Percentiles rank a stretch among this genome's conserved stretches.
phyloP scores from a whole-genome alignment of 805 yeast species.

The Candida bentonensis region DNA sequence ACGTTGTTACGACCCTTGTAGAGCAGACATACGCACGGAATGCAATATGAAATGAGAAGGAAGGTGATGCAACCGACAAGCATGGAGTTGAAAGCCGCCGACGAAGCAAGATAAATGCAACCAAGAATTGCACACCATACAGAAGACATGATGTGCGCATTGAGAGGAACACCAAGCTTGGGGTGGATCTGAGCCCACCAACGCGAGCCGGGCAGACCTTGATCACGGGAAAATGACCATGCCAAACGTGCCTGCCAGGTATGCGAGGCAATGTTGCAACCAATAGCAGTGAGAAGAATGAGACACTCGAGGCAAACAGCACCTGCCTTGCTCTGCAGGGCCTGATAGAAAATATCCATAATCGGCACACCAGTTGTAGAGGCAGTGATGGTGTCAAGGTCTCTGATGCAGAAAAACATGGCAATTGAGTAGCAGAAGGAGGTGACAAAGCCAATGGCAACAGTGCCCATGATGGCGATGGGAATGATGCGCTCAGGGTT shows the following conservation, averaged over 20 bases:
- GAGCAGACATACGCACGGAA: slow-evolving; percentile 38
- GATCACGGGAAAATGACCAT: slow-evolving; percentile 58
- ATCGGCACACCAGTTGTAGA: slow-evolving; percentile 51
- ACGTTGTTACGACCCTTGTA: slow-evolving; percentile 37
- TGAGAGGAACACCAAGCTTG: slow-evolving; percentile 39
- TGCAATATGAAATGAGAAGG: slow-evolving; percentile 40
- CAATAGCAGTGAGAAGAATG: slow-evolving; percentile 39
- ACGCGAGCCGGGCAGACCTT: slow-evolving; percentile 42
- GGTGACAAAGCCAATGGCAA: slow-evolving; percentile 52
- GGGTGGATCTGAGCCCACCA: slow-evolving; percentile 36
- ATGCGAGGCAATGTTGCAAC: slow-evolving; percentile 46
- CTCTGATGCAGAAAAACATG: slow-evolving; percentile 39
- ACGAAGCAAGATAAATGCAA: slow-evolving; percentile 49
- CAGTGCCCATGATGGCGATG: slow-evolving; percentile 46
- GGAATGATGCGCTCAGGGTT: slow-evolving; percentile 49
- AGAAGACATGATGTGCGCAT: slow-evolving; percentile 44
- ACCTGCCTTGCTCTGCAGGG: slow-evolving; percentile 36
- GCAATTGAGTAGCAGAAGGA: slow-evolving; percentile 20
- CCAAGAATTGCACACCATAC: slow-evolving; percentile 40
- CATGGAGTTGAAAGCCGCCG: slow-evolving; percentile 54
- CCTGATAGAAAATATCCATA: slow-evolving; percentile 48
- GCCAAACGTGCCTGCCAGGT: slow-evolving; percentile 57
- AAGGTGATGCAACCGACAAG: slow-evolving; percentile 48
- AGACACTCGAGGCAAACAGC: slow-evolving; percentile 34
- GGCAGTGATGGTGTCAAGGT: slow-evolving; percentile 33